phyloP scores from a whole-genome alignment of 164 flowering plant species.

The Tetracentron sinense region DNA sequence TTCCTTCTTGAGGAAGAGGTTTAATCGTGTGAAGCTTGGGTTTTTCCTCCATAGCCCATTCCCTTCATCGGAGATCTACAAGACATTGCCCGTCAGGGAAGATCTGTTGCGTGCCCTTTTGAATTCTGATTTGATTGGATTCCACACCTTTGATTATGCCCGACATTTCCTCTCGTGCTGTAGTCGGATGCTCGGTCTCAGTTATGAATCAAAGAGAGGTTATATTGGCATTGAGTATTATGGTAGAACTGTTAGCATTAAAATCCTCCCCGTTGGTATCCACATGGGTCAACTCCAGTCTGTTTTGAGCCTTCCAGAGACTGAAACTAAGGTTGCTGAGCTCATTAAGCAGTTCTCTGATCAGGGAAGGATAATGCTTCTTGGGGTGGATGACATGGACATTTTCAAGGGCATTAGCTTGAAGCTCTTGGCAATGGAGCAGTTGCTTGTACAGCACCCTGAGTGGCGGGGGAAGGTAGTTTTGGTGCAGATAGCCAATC shows the following conservation, averaged over 20 bases:
- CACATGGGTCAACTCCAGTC: constrained; percentile 47
- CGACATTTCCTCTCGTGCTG: too few species aligned
- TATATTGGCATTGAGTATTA: constrained; percentile 48
- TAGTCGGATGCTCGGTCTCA: constrained; percentile 49
- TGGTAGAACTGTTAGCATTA: constrained; percentile 53
- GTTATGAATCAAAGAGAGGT: constrained; percentile 49
- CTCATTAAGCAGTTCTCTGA: constrained; percentile 22
- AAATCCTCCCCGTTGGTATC: constrained; percentile 51
- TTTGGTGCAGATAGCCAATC: constrained; percentile 46
- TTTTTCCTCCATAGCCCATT: too few species aligned
- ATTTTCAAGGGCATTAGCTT: constrained; percentile 51
- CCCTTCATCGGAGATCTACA: constrained; percentile 48
- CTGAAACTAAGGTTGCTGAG: constrained; percentile 28
- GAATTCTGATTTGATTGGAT: constrained; percentile 46
- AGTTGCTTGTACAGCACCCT: constrained; percentile 38
- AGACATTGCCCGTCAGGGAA: constrained; percentile 47
- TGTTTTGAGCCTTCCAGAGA: constrained; percentile 32
- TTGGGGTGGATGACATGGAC: constrained; percentile 50
- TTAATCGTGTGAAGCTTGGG: constrained; percentile 39
- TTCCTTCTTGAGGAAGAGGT: constrained; percentile 47
- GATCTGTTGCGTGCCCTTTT: constrained; percentile 43
- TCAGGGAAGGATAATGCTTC: constrained; percentile 32
- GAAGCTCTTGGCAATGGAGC: constrained; percentile 47
- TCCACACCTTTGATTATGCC: constrained; percentile 58
- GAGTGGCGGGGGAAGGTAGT: constrained; percentile 42